These are phyloP conservation scores for Poterioochromonas sp. DNA, from an alignment of 352 stramenopile genomes.

Conservation along the genomic window DNA sequence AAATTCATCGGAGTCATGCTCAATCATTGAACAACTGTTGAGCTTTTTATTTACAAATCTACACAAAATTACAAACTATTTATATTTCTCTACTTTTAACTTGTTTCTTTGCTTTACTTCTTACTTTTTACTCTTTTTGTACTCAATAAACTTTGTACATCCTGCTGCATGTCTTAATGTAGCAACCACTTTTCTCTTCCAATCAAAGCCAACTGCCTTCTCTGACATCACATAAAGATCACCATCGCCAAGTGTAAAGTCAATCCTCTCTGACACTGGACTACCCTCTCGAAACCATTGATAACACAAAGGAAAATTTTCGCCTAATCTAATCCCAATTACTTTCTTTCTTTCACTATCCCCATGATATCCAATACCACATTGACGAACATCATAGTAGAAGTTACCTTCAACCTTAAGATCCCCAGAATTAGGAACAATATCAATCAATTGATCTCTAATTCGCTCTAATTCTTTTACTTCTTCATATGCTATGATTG, in stretches of 20 bases:
- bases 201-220: background rate
- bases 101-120: background rate
- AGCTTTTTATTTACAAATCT: background rate
- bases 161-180: constrained; percentile 15
- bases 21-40: background rate
- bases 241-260: background rate
- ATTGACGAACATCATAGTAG: constrained; percentile 6
- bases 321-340: background rate
- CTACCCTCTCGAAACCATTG: background rate
- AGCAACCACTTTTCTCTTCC: background rate
- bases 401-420: constrained; percentile 18
- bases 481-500: background rate
- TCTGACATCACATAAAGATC: constrained; percentile 19
- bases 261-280: background rate
- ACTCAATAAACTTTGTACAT: constrained; percentile 13
- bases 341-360: constrained; percentile 14
- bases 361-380: constrained; percentile 20
- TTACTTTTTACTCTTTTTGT: background rate
- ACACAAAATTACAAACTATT: background rate
- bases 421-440: background rate
- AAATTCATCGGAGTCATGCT: background rate
- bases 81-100: background rate
- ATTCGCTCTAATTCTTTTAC: background rate
- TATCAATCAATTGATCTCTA: background rate
- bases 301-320: background rate